These are phyloP conservation scores for Leavenworthia alabamica DNA, from an alignment of 345 rosid species.

Conservation along the genomic window DNA sequence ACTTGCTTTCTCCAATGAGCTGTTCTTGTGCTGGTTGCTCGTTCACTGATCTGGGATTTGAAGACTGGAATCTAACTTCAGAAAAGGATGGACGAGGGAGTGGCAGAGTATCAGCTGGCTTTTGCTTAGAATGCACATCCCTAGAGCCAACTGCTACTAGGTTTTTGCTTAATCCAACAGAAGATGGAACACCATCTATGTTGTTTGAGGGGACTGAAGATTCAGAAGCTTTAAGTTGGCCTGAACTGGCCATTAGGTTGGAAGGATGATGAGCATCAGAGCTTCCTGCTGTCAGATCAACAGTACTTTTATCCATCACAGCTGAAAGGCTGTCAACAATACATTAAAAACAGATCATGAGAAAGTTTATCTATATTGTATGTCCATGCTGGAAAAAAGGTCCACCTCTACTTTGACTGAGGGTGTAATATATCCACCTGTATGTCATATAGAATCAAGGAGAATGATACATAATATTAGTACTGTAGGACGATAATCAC, in stretches of 20 bases:
- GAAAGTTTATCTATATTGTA: not conserved
- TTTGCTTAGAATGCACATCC: conserved; percentile 32
- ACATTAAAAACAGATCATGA: conserved; percentile 10
- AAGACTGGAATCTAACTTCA: conserved; percentile 48
- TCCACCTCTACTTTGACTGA: not conserved
- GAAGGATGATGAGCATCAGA: conserved; percentile 24
- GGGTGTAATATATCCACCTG: conserved; percentile 9
- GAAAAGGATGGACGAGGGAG: conserved; percentile 47
- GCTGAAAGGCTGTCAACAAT: conserved; percentile 39
- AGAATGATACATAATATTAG: not conserved
- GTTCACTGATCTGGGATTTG: conserved; percentile 59
- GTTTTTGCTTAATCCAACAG: conserved; percentile 36
- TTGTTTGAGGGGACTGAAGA: conserved; percentile 32
- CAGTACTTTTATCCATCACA: conserved; percentile 43
- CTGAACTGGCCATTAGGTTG: conserved; percentile 30
- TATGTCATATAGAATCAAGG: not conserved
- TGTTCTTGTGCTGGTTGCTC: conserved; percentile 37
- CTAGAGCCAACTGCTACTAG: conserved; percentile 41
- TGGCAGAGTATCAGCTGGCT: conserved; percentile 33
- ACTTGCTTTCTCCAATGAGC: conserved; percentile 42
- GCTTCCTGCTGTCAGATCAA: conserved; percentile 38
- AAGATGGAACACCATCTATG: conserved; percentile 28
- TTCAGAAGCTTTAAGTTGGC: conserved; percentile 37
- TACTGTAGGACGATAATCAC: conserved; percentile 30
- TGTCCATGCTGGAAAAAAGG: not conserved